phyloP scores from a whole-genome alignment of 176 grass and related monocot genomes.

The Cenchrus purpureus region DNA sequence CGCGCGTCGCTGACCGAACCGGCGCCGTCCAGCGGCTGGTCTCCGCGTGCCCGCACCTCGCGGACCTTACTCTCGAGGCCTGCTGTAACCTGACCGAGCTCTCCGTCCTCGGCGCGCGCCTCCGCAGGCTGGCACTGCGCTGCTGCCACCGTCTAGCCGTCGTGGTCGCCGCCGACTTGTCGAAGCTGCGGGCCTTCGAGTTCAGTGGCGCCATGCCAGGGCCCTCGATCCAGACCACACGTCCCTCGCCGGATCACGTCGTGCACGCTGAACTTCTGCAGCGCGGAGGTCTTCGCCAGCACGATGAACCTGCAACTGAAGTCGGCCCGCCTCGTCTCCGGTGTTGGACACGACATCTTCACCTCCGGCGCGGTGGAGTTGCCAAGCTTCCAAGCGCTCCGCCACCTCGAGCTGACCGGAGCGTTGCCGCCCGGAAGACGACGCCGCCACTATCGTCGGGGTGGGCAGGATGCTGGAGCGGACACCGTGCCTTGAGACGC shows the following conservation, averaged over 20 bases:
- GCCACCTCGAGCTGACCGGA: constrained; percentile 22
- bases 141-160: too few species aligned
- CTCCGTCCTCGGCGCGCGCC: too few species aligned
- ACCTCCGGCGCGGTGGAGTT: not conserved
- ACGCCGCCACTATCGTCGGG: not conserved
- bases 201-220: not conserved
- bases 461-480: not conserved
- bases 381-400: not conserved
- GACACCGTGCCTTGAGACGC: constrained; percentile 1
- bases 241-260: not conserved
- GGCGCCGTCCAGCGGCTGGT: too few species aligned
- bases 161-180: too few species aligned
- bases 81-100: too few species aligned
- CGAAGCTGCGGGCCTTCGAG: not conserved
- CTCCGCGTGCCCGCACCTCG: not conserved
- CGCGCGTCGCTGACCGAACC: too few species aligned
- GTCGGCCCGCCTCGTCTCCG: not conserved
- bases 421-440: not conserved
- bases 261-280: constrained; percentile 13
- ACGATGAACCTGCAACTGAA: not conserved
- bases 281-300: not conserved
- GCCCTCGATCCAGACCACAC: not conserved
- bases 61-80: too few species aligned
- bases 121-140: too few species aligned
- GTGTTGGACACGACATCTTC: not conserved